A percentile compares a stretch with the other conserved stretches of the same genome.
Evolutionary conservation across 2,329 filamentous ascomycete species (phyloP).

Genomic region (Penicillium sp.): DNA sequence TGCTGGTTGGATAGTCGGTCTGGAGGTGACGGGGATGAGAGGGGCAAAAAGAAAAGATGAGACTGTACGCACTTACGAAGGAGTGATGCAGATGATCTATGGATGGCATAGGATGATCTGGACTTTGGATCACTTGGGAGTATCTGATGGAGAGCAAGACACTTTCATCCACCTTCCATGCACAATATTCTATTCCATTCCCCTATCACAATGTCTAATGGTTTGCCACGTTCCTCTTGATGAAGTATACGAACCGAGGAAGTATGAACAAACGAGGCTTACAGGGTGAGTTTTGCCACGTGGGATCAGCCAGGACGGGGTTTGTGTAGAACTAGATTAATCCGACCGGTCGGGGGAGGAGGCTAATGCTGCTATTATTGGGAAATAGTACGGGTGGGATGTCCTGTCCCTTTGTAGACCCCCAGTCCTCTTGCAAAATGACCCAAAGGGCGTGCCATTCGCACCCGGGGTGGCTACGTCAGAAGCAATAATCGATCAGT

Average conservation of each 20-base stretch:
- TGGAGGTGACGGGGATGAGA: slow-evolving; percentile 1
- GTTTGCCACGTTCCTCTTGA: not conserved
- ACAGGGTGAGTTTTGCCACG: slow-evolving; percentile 25
- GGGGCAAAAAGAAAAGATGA: not conserved
- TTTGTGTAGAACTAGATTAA: not conserved
- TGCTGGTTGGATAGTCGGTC: slow-evolving; percentile 9
- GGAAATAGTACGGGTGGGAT: too few species aligned
- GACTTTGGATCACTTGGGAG: not conserved
- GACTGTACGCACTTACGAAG: not conserved
- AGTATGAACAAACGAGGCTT: not conserved
- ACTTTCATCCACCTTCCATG: not conserved
- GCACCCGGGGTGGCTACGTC: not conserved
- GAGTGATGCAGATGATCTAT: not conserved
- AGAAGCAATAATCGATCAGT: not conserved
- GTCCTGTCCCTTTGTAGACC: not conserved
- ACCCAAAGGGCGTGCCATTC: not conserved
- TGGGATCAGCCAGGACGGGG: slow-evolving; percentile 21
- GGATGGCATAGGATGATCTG: not conserved
- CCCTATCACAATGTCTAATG: not conserved
- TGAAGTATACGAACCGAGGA: not conserved
- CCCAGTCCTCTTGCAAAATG: not conserved
- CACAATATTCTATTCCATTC: not conserved
- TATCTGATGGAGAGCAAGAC: not conserved
- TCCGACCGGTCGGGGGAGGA: not conserved
- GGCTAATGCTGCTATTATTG: not conserved